A percentile compares a stretch with the other conserved stretches of the same genome.
phyloP scores from a whole-genome alignment of 208 protist genomes.

The Crithidia thermophila region DNA sequence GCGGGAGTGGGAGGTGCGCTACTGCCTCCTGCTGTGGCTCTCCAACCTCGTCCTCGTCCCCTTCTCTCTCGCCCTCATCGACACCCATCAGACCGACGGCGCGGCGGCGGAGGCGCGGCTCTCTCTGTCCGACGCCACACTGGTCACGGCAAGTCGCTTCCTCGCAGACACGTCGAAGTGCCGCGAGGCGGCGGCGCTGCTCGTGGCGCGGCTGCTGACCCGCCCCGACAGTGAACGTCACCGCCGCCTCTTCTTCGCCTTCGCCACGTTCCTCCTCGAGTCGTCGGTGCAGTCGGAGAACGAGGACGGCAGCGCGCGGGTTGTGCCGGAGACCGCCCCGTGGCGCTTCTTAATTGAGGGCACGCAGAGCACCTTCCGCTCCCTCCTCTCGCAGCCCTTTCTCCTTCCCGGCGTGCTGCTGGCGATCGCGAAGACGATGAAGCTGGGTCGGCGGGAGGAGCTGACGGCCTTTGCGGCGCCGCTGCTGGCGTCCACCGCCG shows the following conservation, averaged over 20 bases:
- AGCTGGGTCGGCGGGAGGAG: conserved; percentile 90
- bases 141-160: conserved; percentile 73
- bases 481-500: conserved; percentile 50
- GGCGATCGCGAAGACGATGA: conserved; percentile 91
- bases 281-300: neutral
- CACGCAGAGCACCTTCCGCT: conserved; percentile 28
- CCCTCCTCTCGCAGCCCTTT: conserved; percentile 27
- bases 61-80: conserved; percentile 94
- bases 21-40: conserved; percentile 97
- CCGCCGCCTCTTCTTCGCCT: conserved; percentile 67
- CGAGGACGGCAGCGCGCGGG: neutral
- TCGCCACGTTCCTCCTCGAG: conserved; percentile 44
- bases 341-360: conserved; percentile 26
- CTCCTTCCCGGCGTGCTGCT: conserved; percentile 83
- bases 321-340: conserved; percentile 7
- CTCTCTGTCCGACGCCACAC: conserved; percentile 72
- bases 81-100: conserved; percentile 43
- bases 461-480: conserved; percentile 62
- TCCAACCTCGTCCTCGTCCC: conserved; percentile 96
- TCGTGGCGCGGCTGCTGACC: conserved; percentile 91
- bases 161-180: conserved; percentile 89
- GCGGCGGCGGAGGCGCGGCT: neutral
- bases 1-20: conserved; percentile 95
- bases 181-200: conserved; percentile 90
- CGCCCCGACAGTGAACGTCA: conserved; percentile 83